Base-by-base conservation (phyloP, 306 rosid genomes). In the Prunus kanzakura region DNA sequence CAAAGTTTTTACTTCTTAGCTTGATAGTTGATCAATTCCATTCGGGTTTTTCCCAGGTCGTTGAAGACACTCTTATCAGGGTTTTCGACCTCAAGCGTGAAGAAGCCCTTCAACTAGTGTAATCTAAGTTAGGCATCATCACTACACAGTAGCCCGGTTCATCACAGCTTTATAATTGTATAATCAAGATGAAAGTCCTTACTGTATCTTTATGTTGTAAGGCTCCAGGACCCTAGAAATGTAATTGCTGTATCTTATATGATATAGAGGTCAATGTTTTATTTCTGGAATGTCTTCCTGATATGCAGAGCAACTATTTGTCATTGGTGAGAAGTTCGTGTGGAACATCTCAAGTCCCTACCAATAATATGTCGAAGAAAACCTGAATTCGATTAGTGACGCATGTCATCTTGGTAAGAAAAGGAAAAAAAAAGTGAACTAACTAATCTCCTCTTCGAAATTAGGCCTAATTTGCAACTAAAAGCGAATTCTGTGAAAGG, bases 61-160 rank as follows among this genome's bases (percentile, higher is more conserved):
- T 96, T 46, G 99, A 96, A 80, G 99, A 92, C 57, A 86, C 67
- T 57, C 98, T 96, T 56, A 83, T 88, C 90, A 89, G 86, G 84
- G 85, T 92, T 74, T 92, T 96, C 4, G 96, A 91, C 79, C 67
- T 92, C 69, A 96, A 96, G 80, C 88, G 91, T 0, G 93, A 96
- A 77, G 97, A 96, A 78, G 89, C 80, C 27, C 67, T 92, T 90
- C 96, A 89, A 77, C 60, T 84, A 2, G 90, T 57, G 2, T 89
- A 87, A 73, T 71, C 29, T 82, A 38, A 81, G 61, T 62, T 49
- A 58, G 78, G 35, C 38, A 27, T 25, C 64, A 49, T 45, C 46
- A 30, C 61, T 76, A 52, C 67, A 67, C 70, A 56, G 46, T 47
- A 70, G 15, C 27, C 68, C 27, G 62, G 50, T 84, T 78, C 80